phyloP scores from a whole-genome alignment of 2,329 filamentous ascomycete genomes.

The Colletotrichum sp. region DNA sequence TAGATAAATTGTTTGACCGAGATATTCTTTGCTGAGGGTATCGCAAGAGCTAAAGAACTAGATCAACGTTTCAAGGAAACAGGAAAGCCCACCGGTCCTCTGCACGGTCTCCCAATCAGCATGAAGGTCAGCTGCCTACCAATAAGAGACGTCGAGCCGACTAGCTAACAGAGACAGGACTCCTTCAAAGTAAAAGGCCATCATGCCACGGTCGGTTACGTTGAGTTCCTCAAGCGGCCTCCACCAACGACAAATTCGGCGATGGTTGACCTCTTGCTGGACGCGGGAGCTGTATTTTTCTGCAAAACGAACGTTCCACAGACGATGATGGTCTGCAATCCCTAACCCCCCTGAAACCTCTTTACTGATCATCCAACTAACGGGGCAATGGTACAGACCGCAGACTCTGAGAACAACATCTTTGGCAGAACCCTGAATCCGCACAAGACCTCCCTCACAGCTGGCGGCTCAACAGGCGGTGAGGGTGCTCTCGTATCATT shows the following conservation, averaged over 20 bases:
- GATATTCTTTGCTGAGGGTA: conserved; percentile 54
- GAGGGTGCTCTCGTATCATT: conserved; percentile 45
- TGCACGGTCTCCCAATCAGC: conserved; percentile 64
- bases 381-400: conserved; percentile 46
- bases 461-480: conserved; percentile 71
- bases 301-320: conserved; percentile 74
- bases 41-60: conserved; percentile 46
- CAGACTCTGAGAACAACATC: conserved; percentile 61
- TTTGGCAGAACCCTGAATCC: conserved; percentile 63
- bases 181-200: conserved; percentile 60
- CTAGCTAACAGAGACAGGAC: conserved; percentile 53
- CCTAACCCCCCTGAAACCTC: too few species aligned
- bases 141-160: not conserved
- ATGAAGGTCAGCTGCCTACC: conserved; percentile 27
- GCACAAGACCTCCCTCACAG: conserved; percentile 61
- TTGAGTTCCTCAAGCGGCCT: conserved; percentile 56
- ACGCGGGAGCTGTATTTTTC: conserved; percentile 70
- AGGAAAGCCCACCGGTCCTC: conserved; percentile 55
- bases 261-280: conserved; percentile 62
- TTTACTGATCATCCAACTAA: too few species aligned
- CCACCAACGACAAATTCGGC: conserved; percentile 56
- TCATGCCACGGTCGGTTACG: conserved; percentile 61
- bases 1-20: conserved; percentile 47
- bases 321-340: conserved; percentile 45
- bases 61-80: conserved; percentile 46